Evolutionary conservation across 805 yeast species (phyloP).

Genomic region (Metschnikowia noctiluminum): DNA sequence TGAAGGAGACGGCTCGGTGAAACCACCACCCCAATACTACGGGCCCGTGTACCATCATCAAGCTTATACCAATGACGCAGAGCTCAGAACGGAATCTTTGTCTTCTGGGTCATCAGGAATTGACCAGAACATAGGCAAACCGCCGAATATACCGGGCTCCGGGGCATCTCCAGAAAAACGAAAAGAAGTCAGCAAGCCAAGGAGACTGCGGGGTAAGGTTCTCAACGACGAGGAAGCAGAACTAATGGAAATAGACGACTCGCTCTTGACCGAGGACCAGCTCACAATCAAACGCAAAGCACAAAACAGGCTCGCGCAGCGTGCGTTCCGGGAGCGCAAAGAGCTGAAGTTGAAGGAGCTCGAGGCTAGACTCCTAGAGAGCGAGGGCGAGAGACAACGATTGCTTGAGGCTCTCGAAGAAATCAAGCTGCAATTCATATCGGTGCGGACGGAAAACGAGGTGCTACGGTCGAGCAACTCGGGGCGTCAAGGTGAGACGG

Average conservation of each 20-base stretch:
- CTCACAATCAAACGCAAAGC: conserved; percentile 61
- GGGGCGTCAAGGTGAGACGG: background rate
- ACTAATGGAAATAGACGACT: conserved; percentile 35
- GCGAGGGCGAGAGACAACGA: conserved; percentile 52
- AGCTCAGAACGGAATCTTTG: conserved; percentile 7
- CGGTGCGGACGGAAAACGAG: conserved; percentile 62
- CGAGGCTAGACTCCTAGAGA: conserved; percentile 51
- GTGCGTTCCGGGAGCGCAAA: conserved; percentile 81
- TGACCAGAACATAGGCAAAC: background rate
- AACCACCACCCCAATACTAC: background rate
- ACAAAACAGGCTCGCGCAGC: conserved; percentile 82
- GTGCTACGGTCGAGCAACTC: conserved; percentile 32
- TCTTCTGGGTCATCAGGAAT: conserved; percentile 7
- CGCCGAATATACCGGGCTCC: background rate
- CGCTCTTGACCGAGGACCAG: conserved; percentile 38
- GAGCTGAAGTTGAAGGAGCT: conserved; percentile 69
- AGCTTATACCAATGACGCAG: background rate
- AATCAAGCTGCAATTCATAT: conserved; percentile 51
- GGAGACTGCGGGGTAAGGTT: conserved; percentile 6
- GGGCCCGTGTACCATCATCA: background rate
- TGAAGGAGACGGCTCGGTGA: background rate
- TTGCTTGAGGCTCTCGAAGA: conserved; percentile 48
- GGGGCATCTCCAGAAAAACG: background rate
- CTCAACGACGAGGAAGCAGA: conserved; percentile 34
- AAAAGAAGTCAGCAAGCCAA: background rate